These are phyloP conservation scores for Solanum megistacrolobum DNA, from an alignment of 257 asterid genomes.

Conservation along the genomic window DNA sequence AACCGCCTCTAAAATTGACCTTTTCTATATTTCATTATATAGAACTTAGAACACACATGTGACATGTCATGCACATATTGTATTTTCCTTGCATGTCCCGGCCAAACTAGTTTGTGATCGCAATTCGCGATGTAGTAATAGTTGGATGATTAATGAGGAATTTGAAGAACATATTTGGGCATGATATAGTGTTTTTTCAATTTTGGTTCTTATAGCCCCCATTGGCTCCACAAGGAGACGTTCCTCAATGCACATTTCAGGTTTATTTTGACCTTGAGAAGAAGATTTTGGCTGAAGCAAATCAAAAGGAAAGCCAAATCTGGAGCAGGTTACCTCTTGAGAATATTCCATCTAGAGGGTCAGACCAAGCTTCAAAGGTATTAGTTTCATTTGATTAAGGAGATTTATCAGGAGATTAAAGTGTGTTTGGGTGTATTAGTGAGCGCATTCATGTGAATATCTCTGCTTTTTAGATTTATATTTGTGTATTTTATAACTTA, in stretches of 20 bases:
- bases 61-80: not conserved
- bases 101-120: not conserved
- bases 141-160: not conserved
- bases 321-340: constrained; percentile 71
- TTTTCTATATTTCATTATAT: not conserved
- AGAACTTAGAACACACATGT: too few relatives aligned
- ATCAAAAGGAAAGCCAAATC: constrained; percentile 57
- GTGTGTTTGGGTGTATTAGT: too few relatives aligned
- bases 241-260: constrained; percentile 72
- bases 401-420: too few relatives aligned
- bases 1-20: not conserved
- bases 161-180: not conserved
- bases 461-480: too few relatives aligned
- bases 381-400: not conserved
- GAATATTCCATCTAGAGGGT: constrained; percentile 37
- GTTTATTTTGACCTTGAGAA: constrained; percentile 85
- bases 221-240: constrained; percentile 60
- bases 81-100: not conserved
- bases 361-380: constrained; percentile 16
- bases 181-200: not conserved
- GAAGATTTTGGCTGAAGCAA: constrained; percentile 69
- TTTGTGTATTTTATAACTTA: too few relatives aligned
- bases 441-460: too few relatives aligned
- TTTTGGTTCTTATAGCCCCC: constrained; percentile 46
- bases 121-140: not conserved